Base-by-base conservation (phyloP, 345 rosid genomes). In the Zanthoxylum bungeanum region DNA sequence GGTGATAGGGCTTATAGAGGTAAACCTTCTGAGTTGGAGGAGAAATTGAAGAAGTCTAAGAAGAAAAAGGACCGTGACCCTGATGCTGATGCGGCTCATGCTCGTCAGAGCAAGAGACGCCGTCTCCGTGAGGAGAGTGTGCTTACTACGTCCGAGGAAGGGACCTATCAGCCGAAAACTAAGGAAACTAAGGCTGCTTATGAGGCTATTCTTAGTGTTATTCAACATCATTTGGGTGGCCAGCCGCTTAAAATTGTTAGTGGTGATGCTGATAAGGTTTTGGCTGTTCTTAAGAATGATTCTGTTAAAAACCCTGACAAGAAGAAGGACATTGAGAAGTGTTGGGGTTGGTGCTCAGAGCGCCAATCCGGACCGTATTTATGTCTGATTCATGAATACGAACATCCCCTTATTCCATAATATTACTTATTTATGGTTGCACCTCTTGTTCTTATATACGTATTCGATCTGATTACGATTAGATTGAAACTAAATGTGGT, bases 181-280 rank as follows among this genome's bases (percentile, higher is more conserved):
- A 44, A 44, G 49, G 49, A 44, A 14, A 44, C 49, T 44, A 44
- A 19, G 75, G 49, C 49, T 44, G 49, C 49, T 44, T 44, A 44
- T 44, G 49, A 44, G 19, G 49, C 49, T 44, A 44, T 44, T 17
- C 49, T 44, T 44, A 44, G 49, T 14, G 49, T 44, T 44, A 44
- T 44, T 44, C 49, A 44, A 44, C 49, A 44, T 12, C 49, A 44
- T 83, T 75, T 95, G 84, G 99, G 98, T 44, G 99, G 96, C 37
- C 92, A 83, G 78, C 93, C 97, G 19, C 78, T 82, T 40, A 90
- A 88, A 81, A 87, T 95, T 37, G 89, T 88, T 68, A 82, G 89
- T 36, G 98, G 92, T 52, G 98, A 96, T 0, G 99, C 97, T 0
- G 98, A 95, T 82, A 97, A 92, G 88, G 88, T 95, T 59, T 77